phyloP scores from a whole-genome alignment of 2,329 filamentous ascomycete species.

The Penicillium sp. region DNA sequence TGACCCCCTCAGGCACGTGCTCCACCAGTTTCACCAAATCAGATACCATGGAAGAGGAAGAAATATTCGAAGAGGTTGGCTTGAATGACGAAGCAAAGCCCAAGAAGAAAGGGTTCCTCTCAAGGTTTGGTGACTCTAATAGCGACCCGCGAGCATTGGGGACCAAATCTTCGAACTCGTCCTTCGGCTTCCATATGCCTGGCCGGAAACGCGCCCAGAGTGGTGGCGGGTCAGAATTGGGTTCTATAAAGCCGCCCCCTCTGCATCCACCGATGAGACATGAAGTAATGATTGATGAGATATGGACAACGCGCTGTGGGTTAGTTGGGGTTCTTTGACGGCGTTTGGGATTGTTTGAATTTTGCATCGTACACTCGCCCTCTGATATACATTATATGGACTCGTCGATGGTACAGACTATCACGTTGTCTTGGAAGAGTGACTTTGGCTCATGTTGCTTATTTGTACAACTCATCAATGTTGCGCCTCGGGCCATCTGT shows the following conservation, averaged over 20 bases:
- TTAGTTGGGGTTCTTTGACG: slow-evolving; percentile 8
- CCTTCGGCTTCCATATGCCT: slow-evolving; percentile 62
- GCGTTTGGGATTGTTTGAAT: slow-evolving; percentile 6
- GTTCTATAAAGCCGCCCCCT: slow-evolving; percentile 52
- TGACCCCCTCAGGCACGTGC: slow-evolving; percentile 59
- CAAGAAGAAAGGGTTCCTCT: slow-evolving; percentile 74
- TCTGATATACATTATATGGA: background rate
- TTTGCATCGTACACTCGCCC: slow-evolving; percentile 1
- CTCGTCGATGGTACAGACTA: background rate
- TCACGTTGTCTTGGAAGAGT: background rate
- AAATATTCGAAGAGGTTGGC: slow-evolving; percentile 86
- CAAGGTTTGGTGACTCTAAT: slow-evolving; percentile 66
- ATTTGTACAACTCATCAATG: slow-evolving; percentile 3
- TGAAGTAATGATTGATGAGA: slow-evolving; percentile 20
- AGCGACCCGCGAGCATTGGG: slow-evolving; percentile 32
- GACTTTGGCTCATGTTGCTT: background rate
- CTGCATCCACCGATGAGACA: slow-evolving; percentile 16
- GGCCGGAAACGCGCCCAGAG: slow-evolving; percentile 69
- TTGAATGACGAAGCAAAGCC: slow-evolving; percentile 69
- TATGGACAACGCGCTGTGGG: slow-evolving; percentile 6
- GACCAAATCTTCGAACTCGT: slow-evolving; percentile 41
- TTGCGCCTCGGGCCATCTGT: slow-evolving; percentile 1
- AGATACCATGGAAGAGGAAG: slow-evolving; percentile 69
- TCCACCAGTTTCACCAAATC: slow-evolving; percentile 57
- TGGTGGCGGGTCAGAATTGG: slow-evolving; percentile 68